Evolutionary conservation across 768 basidiomycete genomes (phyloP), one percentile per base, ranked within the genome.

Genomic region (Lanmaoa rubissima): DNA sequence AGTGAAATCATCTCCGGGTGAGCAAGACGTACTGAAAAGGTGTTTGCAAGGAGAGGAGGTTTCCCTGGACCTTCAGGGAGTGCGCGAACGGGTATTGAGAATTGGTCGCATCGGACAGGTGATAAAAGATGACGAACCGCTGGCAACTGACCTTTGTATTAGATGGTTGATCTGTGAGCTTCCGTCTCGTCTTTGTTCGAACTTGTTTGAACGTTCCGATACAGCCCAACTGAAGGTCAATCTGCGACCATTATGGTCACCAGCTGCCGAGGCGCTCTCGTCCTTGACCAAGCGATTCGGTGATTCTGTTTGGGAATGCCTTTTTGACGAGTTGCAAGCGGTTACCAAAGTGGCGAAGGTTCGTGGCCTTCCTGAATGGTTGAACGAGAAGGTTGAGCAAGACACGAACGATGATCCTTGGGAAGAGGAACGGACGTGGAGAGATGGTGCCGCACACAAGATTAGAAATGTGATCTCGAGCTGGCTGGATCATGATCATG

Each of bases 211-310:
- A 47, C n/a, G 1, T 36, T 48, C 2, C 26, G 13, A 19, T 53
- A 26, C 64, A 88, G 92, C 90, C 7, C 95, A 97, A 69, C 78
- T 98, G 51, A 98, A 98, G 75, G 89, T 98, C 58, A 96, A 94
- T 68, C 75, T 98, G 44, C 82, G 92, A 31, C 97, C 97, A 0
- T 67, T 97, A 16, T 99, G 95, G 90, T 82, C 85, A 4, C 88
- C 94, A 17, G 84, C 94, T 5, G 80, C 86, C 13, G 80, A 81
- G 12, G 87, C 90, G 1, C 71, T 97, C 6, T 78, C 82, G 0
- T 66, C 71, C 2, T 58, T 84, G 14, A 77, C 82, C 0, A 69
- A 71, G 32, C 74, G 81, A n/a, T 87, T 86, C 57, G 86, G 83
- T 0, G 85, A 92, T 60, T 59, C 81, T 1, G 82, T 91, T 2